These are phyloP conservation scores for Rhizopus delemar DNA, from an alignment of 371 early-diverging fungal species.

Conservation along the genomic window DNA sequence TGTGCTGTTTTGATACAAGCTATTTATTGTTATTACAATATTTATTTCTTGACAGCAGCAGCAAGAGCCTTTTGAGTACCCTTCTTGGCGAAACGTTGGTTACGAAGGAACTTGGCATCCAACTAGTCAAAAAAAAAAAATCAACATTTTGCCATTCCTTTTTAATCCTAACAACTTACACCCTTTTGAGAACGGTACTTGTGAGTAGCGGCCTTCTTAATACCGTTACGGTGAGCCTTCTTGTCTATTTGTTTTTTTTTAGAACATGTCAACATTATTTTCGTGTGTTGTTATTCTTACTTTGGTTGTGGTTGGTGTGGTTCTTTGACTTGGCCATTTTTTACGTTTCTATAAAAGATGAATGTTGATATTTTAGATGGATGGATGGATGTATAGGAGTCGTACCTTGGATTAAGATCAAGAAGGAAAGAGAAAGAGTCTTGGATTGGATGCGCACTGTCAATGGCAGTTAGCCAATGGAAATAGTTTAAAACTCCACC, in stretches of 20 bases:
- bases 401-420: constrained; percentile 4
- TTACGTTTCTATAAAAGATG: background rate
- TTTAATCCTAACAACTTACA: constrained; percentile 53
- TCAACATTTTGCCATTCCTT: background rate
- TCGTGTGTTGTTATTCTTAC: constrained; percentile 31
- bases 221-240: constrained; percentile 98
- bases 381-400: background rate
- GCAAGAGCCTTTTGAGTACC: constrained; percentile 57
- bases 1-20: background rate
- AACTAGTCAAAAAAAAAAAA: constrained; percentile 46
- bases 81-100: constrained; percentile 96
- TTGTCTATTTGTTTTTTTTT: constrained; percentile 54
- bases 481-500: constrained; percentile 4
- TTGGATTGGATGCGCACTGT: background rate
- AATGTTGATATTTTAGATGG: background rate
- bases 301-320: constrained; percentile 99
- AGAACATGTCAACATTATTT: background rate
- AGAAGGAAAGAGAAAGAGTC: background rate
- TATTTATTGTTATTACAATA: background rate
- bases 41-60: constrained; percentile 25
- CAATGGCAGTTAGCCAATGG: background rate
- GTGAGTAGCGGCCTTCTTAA: constrained; percentile 92
- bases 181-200: constrained; percentile 91
- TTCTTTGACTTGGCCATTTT: constrained; percentile 83
- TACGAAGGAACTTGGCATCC: constrained; percentile 97